These are phyloP conservation scores for Creolimax fragrantissima DNA, from an alignment of 78 protist genomes.

Conservation along the genomic window DNA sequence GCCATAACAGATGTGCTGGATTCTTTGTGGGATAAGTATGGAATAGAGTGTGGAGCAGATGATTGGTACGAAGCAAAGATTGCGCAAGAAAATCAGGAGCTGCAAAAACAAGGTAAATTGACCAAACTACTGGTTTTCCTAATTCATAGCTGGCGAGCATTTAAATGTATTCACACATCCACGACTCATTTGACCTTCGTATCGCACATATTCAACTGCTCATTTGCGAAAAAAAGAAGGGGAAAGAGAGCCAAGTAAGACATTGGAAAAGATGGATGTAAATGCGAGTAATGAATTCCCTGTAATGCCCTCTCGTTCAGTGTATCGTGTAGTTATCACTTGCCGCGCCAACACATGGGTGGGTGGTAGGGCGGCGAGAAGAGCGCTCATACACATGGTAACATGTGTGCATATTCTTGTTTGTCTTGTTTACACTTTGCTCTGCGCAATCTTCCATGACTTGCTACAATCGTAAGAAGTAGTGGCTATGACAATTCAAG, in stretches of 20 bases:
- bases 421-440: background rate
- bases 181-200: too few relatives aligned
- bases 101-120: too few relatives aligned
- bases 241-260: too few relatives aligned
- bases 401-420: background rate
- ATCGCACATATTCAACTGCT: too few relatives aligned
- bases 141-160: too few relatives aligned
- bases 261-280: background rate
- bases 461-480: background rate
- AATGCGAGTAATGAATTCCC: background rate
- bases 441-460: background rate
- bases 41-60: background rate
- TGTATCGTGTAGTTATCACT: background rate
- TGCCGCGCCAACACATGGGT: background rate
- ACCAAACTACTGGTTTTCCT: too few relatives aligned
- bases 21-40: background rate
- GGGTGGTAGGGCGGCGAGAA: background rate
- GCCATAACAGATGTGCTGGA: background rate
- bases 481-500: background rate
- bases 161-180: too few relatives aligned
- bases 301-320: background rate
- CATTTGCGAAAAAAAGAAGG: too few relatives aligned
- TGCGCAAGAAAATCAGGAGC: background rate
- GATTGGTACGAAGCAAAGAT: background rate
- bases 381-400: background rate